phyloP scores from a whole-genome alignment of 495 filamentous ascomycete genomes.

The Achaetomiella virescens region DNA sequence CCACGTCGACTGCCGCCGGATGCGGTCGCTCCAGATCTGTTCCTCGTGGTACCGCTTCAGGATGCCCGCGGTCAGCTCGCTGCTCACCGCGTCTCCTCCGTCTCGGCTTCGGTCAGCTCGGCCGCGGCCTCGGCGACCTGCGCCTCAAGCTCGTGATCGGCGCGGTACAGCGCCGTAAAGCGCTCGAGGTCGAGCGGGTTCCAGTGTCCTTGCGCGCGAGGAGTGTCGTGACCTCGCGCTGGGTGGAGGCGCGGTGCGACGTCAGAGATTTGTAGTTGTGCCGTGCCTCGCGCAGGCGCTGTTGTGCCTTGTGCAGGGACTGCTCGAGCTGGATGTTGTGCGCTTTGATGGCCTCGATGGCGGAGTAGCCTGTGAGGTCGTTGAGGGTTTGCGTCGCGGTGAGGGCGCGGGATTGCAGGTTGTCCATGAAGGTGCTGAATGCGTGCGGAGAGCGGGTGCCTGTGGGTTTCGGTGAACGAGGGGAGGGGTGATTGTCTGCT shows the following conservation, averaged over 20 bases:
- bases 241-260: constrained; percentile 69
- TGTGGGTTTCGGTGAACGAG: constrained; percentile 65
- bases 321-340: constrained; percentile 68
- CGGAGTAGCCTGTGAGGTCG: constrained; percentile 87
- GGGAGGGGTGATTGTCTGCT: constrained; percentile 47
- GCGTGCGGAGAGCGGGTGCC: constrained; percentile 65
- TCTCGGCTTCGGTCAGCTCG: constrained; percentile 65
- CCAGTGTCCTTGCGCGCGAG: constrained; percentile 95
- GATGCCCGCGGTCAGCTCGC: constrained; percentile 69
- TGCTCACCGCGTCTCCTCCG: constrained; percentile 66
- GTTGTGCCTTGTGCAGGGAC: constrained; percentile 55
- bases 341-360: constrained; percentile 78
- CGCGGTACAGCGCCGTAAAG: constrained; percentile 87
- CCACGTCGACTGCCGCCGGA: constrained; percentile 93
- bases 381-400: constrained; percentile 83
- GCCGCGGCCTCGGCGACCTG: constrained; percentile 70
- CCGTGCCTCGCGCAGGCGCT: constrained; percentile 62
- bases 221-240: constrained; percentile 91
- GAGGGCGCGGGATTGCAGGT: constrained; percentile 76
- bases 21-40: constrained; percentile 98
- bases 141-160: constrained; percentile 89
- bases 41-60: constrained; percentile 94
- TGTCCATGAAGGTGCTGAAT: constrained; percentile 80
- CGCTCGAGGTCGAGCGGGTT: constrained; percentile 80
- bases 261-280: constrained; percentile 71